A percentile compares a stretch with the other conserved stretches of the same genome.
phyloP scores from a whole-genome alignment of 2,329 filamentous ascomycete genomes.

The Pyrenochaeta sp. region DNA sequence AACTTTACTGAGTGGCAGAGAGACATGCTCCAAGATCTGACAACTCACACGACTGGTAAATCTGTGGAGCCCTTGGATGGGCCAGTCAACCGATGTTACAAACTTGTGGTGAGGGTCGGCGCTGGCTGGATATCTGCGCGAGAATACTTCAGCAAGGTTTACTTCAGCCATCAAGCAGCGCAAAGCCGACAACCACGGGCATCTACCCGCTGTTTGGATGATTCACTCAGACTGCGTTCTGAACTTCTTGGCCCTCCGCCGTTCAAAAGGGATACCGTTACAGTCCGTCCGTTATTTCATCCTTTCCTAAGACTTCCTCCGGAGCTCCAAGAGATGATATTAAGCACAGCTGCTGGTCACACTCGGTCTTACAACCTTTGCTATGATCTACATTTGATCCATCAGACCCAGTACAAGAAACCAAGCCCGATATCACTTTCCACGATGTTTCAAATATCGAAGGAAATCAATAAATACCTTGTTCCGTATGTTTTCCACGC shows the following conservation, averaged over 20 bases:
- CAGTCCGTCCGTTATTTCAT: constrained; percentile 38
- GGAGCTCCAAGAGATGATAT: constrained; percentile 40
- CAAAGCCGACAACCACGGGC: neutral
- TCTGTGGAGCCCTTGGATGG: neutral
- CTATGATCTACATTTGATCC: constrained; percentile 2
- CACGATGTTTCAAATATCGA: constrained; percentile 28
- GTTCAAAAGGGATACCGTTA: constrained; percentile 22
- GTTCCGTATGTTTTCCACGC: constrained; percentile 31
- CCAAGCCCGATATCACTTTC: constrained; percentile 22
- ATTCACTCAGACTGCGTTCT: constrained; percentile 4
- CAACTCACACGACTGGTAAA: neutral
- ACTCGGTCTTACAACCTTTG: constrained; percentile 19
- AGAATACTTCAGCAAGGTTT: constrained; percentile 36
- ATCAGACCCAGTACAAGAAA: neutral
- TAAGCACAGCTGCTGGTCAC: constrained; percentile 27
- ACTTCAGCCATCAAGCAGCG: constrained; percentile 23
- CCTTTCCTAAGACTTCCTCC: constrained; percentile 32
- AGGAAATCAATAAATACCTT: constrained; percentile 23
- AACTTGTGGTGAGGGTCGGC: constrained; percentile 35
- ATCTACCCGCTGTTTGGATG: constrained; percentile 2
- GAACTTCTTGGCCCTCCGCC: constrained; percentile 9
- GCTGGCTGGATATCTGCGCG: constrained; percentile 40
- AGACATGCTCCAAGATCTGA: neutral
- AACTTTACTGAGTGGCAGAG: neutral
- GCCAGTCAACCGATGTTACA: constrained; percentile 22